Conservation (phyloP, 179 eudicot genomes). For the Camellia oleifera region DNA sequence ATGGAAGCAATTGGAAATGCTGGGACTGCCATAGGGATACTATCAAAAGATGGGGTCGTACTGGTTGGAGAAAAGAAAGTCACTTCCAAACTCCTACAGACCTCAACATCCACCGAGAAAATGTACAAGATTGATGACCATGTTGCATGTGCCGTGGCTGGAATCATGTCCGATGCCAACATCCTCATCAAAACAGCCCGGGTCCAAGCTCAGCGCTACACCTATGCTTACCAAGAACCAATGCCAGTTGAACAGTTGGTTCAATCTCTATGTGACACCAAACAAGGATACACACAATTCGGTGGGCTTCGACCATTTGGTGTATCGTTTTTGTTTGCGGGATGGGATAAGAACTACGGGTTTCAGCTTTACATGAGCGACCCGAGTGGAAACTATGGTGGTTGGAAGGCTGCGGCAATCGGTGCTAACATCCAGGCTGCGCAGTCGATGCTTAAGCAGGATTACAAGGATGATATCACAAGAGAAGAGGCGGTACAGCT, state of each 20-base stretch:
- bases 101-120: conserved; percentile 84
- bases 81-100: conserved; percentile 91
- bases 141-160: conserved; percentile 95
- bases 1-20: conserved; percentile 99
- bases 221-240: conserved; percentile 81
- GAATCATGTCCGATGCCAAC: conserved; percentile 97
- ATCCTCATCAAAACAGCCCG: conserved; percentile 95
- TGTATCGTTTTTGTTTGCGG: conserved; percentile 85
- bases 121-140: conserved; percentile 98
- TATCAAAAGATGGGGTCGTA: conserved; percentile 84
- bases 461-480: conserved; percentile 85
- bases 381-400: conserved; percentile 93
- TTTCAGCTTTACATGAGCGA: conserved; percentile 96
- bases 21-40: conserved; percentile 82
- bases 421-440: conserved; percentile 96
- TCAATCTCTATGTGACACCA: conserved; percentile 84
- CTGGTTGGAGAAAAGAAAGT: conserved; percentile 93
- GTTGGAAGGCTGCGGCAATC: conserved; percentile 95
- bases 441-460: conserved; percentile 96
- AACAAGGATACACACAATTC: conserved; percentile 91
- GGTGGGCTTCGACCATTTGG: conserved; percentile 97
- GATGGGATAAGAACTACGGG: conserved; percentile 89
- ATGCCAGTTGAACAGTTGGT: conserved; percentile 97
- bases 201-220: conserved; percentile 90
- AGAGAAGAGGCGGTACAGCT: conserved; percentile 87